phyloP scores from a whole-genome alignment of 768 basidiomycete genomes.

The Pulveroboletus sp. region DNA sequence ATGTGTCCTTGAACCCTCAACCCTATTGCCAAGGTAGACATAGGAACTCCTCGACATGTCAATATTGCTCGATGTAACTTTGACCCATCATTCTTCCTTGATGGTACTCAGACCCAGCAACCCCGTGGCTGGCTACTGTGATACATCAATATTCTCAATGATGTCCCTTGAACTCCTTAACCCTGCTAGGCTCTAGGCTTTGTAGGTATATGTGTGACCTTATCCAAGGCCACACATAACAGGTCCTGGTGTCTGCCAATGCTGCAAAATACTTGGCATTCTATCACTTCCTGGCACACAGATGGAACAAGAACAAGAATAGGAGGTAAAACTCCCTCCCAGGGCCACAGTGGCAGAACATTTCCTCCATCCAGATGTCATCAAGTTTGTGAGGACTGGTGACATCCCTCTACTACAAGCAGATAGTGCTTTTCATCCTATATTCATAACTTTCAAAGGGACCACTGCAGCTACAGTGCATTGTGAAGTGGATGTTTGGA shows the following conservation, averaged over 20 bases:
- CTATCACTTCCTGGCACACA: conserved; percentile 7
- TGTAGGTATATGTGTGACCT: too few species aligned
- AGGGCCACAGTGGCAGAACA: not conserved
- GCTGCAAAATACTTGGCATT: conserved; percentile 11
- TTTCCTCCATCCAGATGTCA: conserved; percentile 1
- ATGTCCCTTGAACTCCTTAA: too few species aligned
- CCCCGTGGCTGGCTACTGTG: too few species aligned
- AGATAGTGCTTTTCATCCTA: not conserved
- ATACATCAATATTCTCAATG: too few species aligned
- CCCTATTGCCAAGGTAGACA: too few species aligned
- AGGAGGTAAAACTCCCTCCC: conserved; percentile 1
- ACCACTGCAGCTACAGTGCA: not conserved
- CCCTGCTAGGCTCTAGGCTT: too few species aligned
- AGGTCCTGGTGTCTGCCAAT: conserved; percentile 5
- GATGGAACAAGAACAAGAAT: conserved; percentile 46
- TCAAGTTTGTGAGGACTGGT: not conserved
- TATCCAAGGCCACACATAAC: too few species aligned
- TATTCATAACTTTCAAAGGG: not conserved
- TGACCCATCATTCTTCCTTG: too few species aligned
- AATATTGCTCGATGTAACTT: too few species aligned
- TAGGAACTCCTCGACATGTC: too few species aligned
- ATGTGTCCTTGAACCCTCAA: too few species aligned
- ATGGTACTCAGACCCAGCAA: too few species aligned
- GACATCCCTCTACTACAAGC: not conserved
- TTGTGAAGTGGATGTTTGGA: not conserved